Percentiles rank a stretch among this genome's conserved stretches.
Evolutionary conservation across 2,329 filamentous ascomycete species (phyloP).

Genomic region (Fusarium fujikuroi): DNA sequence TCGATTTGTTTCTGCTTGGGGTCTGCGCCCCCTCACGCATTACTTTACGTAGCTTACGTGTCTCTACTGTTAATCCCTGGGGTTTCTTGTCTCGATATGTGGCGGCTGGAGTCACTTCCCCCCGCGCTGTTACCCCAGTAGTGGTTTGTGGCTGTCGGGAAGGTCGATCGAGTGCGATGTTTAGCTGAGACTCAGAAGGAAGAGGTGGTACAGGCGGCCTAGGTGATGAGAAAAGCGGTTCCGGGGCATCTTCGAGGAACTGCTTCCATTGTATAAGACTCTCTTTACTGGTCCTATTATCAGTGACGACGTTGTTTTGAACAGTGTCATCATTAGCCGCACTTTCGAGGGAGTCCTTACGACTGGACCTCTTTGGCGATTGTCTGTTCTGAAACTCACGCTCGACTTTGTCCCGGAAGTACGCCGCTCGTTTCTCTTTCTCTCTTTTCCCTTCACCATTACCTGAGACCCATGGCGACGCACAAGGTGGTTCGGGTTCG

Average conservation of each 20-base stretch:
- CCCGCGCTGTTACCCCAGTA: slow-evolving; percentile 2
- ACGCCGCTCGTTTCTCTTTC: slow-evolving; percentile 33
- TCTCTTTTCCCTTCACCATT: slow-evolving; percentile 29
- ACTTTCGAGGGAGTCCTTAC: slow-evolving; percentile 26
- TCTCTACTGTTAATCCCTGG: slow-evolving; percentile 41
- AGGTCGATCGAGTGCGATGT: slow-evolving; percentile 18
- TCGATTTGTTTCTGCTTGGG: slow-evolving; percentile 15
- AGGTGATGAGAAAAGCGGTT: slow-evolving; percentile 40
- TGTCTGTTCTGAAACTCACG: slow-evolving; percentile 9
- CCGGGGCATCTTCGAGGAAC: slow-evolving; percentile 40
- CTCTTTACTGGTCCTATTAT: slow-evolving; percentile 36
- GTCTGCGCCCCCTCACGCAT: slow-evolving; percentile 33
- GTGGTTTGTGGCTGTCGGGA: slow-evolving; percentile 6
- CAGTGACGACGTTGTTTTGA: not conserved
- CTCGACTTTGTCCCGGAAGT: slow-evolving; percentile 40
- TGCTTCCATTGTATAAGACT: slow-evolving; percentile 39
- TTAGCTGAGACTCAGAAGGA: slow-evolving; percentile 33
- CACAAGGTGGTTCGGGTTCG: slow-evolving; percentile 32
- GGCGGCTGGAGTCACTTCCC: not conserved
- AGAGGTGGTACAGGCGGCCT: slow-evolving; percentile 44
- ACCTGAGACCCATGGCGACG: slow-evolving; percentile 39
- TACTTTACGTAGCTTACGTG: slow-evolving; percentile 36
- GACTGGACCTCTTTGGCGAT: slow-evolving; percentile 7
- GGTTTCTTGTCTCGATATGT: slow-evolving; percentile 43
- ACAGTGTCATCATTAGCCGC: slow-evolving; percentile 19